Percentiles rank a stretch among this genome's conserved stretches.
These are phyloP conservation scores for Ceratobasidium sp. DNA, from an alignment of 1,284 basidiomycete genomes.

Conservation along the genomic window DNA sequence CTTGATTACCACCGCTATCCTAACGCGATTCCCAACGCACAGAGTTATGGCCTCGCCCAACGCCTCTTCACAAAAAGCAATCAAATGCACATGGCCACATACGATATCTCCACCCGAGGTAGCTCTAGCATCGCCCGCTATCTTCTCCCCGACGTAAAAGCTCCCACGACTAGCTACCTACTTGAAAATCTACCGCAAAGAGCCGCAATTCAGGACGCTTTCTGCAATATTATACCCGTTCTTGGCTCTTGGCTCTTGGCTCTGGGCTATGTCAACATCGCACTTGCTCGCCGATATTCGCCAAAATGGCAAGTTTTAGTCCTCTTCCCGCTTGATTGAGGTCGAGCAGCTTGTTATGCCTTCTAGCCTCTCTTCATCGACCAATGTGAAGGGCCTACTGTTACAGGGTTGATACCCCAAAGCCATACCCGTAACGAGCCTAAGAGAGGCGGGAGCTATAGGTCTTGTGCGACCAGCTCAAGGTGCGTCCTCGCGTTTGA, in stretches of 20 bases:
- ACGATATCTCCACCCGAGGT: constrained; percentile 73
- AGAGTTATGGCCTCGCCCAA: constrained; percentile 82
- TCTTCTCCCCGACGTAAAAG: constrained; percentile 69
- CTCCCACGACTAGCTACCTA: constrained; percentile 72
- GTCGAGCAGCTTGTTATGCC: constrained; percentile 74
- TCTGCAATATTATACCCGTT: constrained; percentile 74
- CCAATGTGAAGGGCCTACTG: constrained; percentile 60
- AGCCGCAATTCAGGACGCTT: constrained; percentile 77
- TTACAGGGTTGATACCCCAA: constrained; percentile 68
- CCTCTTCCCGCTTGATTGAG: constrained; percentile 54
- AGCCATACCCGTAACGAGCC: constrained; percentile 60
- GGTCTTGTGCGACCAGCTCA: constrained; percentile 28
- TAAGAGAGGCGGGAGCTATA: constrained; percentile 35
- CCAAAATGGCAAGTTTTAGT: constrained; percentile 27
- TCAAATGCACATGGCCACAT: constrained; percentile 77
- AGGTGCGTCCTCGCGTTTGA: constrained; percentile 33
- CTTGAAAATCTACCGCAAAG: constrained; percentile 82
- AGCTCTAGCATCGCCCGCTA: constrained; percentile 74
- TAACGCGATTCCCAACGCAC: constrained; percentile 28
- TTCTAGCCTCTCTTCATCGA: constrained; percentile 64
- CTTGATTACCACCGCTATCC: constrained; percentile 8
- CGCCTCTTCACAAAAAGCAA: constrained; percentile 73
- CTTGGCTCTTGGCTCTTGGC: too few relatives aligned
- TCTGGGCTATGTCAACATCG: constrained; percentile 4
- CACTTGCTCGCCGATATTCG: constrained; percentile 34